phyloP scores from a whole-genome alignment of 768 basidiomycete species.

The Tremella fuciformis region DNA sequence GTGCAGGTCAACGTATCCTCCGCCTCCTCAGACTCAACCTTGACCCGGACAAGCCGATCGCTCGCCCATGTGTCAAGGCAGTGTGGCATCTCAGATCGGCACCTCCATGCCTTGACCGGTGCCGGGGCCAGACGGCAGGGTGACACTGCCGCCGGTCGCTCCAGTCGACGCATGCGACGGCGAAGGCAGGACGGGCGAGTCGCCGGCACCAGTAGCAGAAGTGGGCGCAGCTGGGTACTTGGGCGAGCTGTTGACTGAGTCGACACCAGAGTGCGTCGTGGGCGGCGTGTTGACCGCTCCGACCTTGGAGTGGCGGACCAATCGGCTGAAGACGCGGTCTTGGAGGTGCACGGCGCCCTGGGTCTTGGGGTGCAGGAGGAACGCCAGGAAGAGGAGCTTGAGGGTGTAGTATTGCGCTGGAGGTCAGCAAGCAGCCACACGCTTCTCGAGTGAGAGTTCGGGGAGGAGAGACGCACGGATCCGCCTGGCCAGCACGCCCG shows the following conservation, averaged over 20 bases:
- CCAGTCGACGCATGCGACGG: neutral
- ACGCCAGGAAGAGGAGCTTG: slow-evolving; percentile 46
- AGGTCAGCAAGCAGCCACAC: slow-evolving; percentile 6
- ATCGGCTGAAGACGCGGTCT: slow-evolving; percentile 24
- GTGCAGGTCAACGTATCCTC: no score
- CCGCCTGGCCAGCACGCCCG: slow-evolving; percentile 33
- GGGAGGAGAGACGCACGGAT: slow-evolving; percentile 31
- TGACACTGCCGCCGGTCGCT: slow-evolving; percentile 6
- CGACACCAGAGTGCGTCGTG: slow-evolving; percentile 5
- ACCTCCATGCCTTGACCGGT: slow-evolving; percentile 23
- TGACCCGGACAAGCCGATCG: no score
- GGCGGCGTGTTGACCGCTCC: slow-evolving; percentile 16
- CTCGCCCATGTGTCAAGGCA: no score
- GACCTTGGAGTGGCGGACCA: slow-evolving; percentile 11
- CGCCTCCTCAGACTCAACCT: no score
- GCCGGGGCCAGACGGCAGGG: slow-evolving; percentile 19
- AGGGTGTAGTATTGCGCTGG: slow-evolving; percentile 47
- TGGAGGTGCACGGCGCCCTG: slow-evolving; percentile 36
- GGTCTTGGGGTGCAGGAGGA: slow-evolving; percentile 43
- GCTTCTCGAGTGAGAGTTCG: no score
- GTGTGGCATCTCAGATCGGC: slow-evolving; percentile 6
- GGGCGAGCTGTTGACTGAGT: slow-evolving; percentile 11
- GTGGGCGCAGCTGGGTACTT: slow-evolving; percentile 9
- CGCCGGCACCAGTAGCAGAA: slow-evolving; percentile 1
- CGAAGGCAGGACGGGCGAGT: neutral